These are phyloP conservation scores for Pyrenochaeta sp. DNA, from an alignment of 2,329 filamentous ascomycete species.

Conservation along the genomic window DNA sequence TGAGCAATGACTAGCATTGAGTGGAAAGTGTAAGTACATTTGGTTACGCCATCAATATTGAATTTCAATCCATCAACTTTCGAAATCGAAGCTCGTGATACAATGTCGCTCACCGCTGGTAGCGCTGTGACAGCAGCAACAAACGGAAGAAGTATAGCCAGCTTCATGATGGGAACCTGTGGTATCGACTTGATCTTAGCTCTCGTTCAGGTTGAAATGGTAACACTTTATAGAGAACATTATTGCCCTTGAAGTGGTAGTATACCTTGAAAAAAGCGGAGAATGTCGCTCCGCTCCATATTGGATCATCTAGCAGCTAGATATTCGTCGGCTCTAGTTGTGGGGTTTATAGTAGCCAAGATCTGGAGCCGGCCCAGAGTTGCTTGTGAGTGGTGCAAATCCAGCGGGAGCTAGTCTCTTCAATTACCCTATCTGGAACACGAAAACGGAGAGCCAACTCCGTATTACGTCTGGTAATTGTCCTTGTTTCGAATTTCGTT, in stretches of 20 bases:
- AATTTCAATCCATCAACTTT: slow-evolving; percentile 40
- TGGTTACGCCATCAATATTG: slow-evolving; percentile 46
- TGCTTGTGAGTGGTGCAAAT: slow-evolving; percentile 8
- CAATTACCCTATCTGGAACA: slow-evolving; percentile 1
- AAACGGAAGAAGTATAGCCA: slow-evolving; percentile 25
- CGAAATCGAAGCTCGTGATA: slow-evolving; percentile 33
- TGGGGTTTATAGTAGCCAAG: slow-evolving; percentile 17
- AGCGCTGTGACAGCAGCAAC: slow-evolving; percentile 30
- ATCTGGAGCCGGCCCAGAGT: neutral
- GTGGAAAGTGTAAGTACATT: slow-evolving; percentile 25
- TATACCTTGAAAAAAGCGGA: slow-evolving; percentile 1
- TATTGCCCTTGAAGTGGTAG: neutral
- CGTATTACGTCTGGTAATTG: slow-evolving; percentile 1
- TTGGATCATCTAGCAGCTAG: slow-evolving; percentile 7
- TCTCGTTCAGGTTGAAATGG: neutral
- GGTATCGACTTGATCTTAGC: neutral
- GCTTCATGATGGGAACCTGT: slow-evolving; percentile 29
- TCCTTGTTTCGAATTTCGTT: neutral
- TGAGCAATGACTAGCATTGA: neutral
- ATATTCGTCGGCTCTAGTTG: slow-evolving; percentile 8
- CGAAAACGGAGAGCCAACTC: slow-evolving; percentile 2
- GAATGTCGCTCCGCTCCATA: slow-evolving; percentile 13
- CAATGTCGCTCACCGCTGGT: slow-evolving; percentile 19
- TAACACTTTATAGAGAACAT: neutral
- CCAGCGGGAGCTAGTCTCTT: neutral